phyloP scores from a whole-genome alignment of 2,329 filamentous ascomycete genomes.

The Fusarium denticulatum region DNA sequence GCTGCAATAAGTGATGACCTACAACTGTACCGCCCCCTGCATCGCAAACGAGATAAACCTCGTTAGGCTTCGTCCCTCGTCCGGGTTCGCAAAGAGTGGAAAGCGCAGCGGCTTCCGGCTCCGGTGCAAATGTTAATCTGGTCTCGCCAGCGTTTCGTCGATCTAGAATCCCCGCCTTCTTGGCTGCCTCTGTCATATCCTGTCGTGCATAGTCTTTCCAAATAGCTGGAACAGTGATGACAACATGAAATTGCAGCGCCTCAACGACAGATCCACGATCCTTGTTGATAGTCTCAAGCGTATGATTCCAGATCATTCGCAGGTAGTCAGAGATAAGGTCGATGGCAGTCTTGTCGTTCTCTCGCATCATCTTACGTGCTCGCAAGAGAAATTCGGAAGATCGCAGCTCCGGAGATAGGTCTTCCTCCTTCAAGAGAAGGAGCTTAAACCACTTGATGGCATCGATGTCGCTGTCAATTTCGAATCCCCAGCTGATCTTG shows the following conservation, averaged over 20 bases:
- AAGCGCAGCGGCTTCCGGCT: background rate
- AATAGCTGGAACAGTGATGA: background rate
- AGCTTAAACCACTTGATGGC: background rate
- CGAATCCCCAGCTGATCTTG: background rate
- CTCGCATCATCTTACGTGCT: background rate
- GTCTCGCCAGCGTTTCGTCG: background rate
- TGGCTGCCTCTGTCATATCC: background rate
- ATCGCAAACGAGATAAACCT: background rate
- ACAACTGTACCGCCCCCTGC: background rate
- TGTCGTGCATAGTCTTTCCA: background rate
- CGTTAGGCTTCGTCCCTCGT: background rate
- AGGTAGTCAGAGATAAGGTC: background rate
- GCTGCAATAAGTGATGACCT: background rate
- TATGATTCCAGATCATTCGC: background rate
- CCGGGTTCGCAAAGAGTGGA: background rate
- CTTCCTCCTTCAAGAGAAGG: background rate
- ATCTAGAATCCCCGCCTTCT: background rate
- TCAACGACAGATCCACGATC: background rate
- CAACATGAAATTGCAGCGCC: background rate
- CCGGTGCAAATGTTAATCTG: background rate
- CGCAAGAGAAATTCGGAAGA: background rate
- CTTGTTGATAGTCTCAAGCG: background rate
- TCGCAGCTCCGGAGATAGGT: background rate
- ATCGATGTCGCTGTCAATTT: background rate
- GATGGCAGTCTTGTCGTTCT: background rate